Evolutionary conservation across 805 yeast genomes (phyloP).

Genomic region (Aciculoconidium aculeatum): DNA sequence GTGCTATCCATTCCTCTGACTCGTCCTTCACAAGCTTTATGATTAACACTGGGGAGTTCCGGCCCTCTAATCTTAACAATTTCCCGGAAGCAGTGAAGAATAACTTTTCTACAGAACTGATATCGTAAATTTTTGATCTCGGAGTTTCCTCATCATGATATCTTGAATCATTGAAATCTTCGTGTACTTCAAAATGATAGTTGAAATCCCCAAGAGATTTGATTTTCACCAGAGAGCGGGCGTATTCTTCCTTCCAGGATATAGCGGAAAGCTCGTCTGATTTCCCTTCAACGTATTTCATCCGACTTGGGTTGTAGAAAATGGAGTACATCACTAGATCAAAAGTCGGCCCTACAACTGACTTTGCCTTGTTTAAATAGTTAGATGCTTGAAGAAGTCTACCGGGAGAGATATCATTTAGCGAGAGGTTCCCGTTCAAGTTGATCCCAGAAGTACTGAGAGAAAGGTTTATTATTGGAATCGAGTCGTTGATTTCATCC

Average conservation of each 20-base stretch:
- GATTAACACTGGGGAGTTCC: constrained; percentile 60
- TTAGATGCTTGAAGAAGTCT: constrained; percentile 58
- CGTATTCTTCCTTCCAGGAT: constrained; percentile 70
- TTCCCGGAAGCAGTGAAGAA: constrained; percentile 70
- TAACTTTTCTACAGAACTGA: constrained; percentile 42
- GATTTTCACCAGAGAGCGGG: constrained; percentile 46
- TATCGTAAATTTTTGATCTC: constrained; percentile 24
- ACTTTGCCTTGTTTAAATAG: constrained; percentile 22
- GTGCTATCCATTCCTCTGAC: constrained; percentile 16
- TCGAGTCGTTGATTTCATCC: constrained; percentile 54
- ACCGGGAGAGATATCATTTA: constrained; percentile 57
- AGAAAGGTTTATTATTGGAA: constrained; percentile 63
- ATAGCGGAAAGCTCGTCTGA: constrained; percentile 32
- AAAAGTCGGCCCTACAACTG: constrained; percentile 53
- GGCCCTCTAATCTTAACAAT: constrained; percentile 55
- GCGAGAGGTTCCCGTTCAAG: constrained; percentile 39
- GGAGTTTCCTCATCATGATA: constrained; percentile 59
- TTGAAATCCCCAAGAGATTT: constrained; percentile 19
- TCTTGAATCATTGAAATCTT: constrained; percentile 63
- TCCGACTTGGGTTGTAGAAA: constrained; percentile 51
- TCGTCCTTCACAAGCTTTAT: constrained; percentile 36
- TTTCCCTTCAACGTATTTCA: constrained; percentile 22
- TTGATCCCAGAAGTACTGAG: constrained; percentile 65
- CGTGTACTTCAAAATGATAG: constrained; percentile 45
- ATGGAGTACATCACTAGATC: constrained; percentile 53